Evolutionary conservation across 306 rosid genomes (phyloP).

Genomic region (Rubus idaeus): DNA sequence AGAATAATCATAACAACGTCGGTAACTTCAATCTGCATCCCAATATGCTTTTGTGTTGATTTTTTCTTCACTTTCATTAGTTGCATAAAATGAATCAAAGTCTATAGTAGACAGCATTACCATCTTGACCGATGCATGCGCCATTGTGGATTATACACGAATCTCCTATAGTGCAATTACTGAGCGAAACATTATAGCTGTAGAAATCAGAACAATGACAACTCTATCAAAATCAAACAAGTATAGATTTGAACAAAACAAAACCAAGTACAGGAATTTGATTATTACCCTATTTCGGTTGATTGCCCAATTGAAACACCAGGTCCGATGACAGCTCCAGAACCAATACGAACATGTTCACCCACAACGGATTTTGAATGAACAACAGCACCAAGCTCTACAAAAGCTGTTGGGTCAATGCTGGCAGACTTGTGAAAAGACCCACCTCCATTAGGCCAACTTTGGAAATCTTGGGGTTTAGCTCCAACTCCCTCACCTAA

Average conservation of each 20-base stretch:
- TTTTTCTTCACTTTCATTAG: background rate
- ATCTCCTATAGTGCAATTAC: slow-evolving; percentile 79
- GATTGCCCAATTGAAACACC: slow-evolving; percentile 64
- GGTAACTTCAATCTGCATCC: background rate
- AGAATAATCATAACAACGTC: background rate
- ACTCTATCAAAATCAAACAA: slow-evolving; percentile 13
- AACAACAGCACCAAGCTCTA: slow-evolving; percentile 77
- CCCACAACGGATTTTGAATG: slow-evolving; percentile 66
- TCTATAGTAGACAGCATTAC: slow-evolving; percentile 42
- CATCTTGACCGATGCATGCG: slow-evolving; percentile 95
- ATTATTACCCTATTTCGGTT: slow-evolving; percentile 56
- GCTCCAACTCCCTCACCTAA: slow-evolving; percentile 39
- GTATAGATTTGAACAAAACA: background rate
- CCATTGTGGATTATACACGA: slow-evolving; percentile 82
- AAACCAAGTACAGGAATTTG: background rate
- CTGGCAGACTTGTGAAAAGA: slow-evolving; percentile 60
- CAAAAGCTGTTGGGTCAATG: slow-evolving; percentile 59
- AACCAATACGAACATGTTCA: slow-evolving; percentile 53
- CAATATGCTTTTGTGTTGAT: background rate
- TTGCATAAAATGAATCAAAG: slow-evolving; percentile 17
- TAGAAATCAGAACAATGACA: slow-evolving; percentile 21
- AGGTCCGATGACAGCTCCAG: slow-evolving; percentile 84
- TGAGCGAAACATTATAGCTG: slow-evolving; percentile 76
- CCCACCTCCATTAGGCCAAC: slow-evolving; percentile 88
- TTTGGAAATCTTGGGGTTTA: slow-evolving; percentile 38